A percentile compares a stretch with the other conserved stretches of the same genome.
These are phyloP conservation scores for Fistulifera pelliculosa DNA, from an alignment of 108 stramenopile species.

Conservation along the genomic window DNA sequence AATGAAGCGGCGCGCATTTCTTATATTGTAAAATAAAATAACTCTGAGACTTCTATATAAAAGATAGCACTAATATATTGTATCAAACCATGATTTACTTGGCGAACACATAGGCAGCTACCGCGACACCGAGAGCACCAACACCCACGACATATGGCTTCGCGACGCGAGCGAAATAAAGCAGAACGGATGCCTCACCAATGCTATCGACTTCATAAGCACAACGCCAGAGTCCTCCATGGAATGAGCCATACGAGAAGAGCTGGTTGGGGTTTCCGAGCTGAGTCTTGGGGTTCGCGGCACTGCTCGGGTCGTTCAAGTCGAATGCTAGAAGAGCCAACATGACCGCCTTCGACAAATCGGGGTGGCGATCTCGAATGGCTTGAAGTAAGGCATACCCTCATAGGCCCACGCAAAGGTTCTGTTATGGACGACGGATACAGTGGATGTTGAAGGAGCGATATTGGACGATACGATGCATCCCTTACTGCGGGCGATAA, in stretches of 20 bases:
- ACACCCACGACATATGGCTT: constrained; percentile 57
- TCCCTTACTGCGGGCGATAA: constrained; percentile 83
- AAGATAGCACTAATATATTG: too few species aligned
- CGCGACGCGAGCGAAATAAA: constrained; percentile 78
- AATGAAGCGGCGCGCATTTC: too few species aligned
- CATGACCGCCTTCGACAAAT: constrained; percentile 97
- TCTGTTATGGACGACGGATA: constrained; percentile 85
- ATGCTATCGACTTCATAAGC: constrained; percentile 93
- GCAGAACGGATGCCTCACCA: constrained; percentile 88
- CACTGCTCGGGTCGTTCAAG: constrained; percentile 66
- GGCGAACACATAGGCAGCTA: not conserved
- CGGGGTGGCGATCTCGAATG: constrained; percentile 94
- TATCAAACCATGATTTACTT: too few species aligned
- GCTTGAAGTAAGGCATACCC: constrained; percentile 94
- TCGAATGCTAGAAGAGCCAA: constrained; percentile 89
- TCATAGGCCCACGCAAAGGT: constrained; percentile 98
- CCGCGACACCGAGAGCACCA: constrained; percentile 33
- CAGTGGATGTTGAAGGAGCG: constrained; percentile 94
- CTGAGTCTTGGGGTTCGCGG: constrained; percentile 62
- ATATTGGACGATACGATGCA: constrained; percentile 92
- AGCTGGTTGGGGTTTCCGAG: constrained; percentile 91
- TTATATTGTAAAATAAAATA: too few species aligned
- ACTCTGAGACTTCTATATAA: too few species aligned
- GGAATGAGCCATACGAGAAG: constrained; percentile 89
- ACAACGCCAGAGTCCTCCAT: constrained; percentile 95